Conservation (phyloP, 345 rosid species). For the Hibiscus trionum region DNA sequence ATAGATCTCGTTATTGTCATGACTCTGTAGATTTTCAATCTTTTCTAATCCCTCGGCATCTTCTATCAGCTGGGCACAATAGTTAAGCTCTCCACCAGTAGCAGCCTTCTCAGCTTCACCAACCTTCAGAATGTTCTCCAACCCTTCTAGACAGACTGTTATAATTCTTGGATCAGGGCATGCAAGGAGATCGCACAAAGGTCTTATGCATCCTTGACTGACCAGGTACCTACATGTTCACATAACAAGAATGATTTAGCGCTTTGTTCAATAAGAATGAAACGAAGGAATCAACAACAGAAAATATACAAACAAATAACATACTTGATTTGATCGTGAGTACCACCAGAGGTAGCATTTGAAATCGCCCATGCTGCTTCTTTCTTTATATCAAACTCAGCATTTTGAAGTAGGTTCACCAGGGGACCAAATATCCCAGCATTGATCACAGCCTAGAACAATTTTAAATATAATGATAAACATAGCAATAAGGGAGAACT, state of each 20-base stretch:
- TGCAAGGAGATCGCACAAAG: slow-evolving; percentile 68
- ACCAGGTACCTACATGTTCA: slow-evolving; percentile 40
- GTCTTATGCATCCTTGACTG: slow-evolving; percentile 72
- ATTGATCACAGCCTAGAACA: slow-evolving; percentile 54
- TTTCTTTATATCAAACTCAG: slow-evolving; percentile 86
- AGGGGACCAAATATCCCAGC: slow-evolving; percentile 63
- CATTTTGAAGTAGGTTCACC: slow-evolving; percentile 61
- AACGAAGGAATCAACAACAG: not conserved
- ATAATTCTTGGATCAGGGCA: slow-evolving; percentile 85
- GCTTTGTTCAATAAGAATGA: not conserved
- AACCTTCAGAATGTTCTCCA: slow-evolving; percentile 43
- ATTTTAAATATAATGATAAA: not conserved
- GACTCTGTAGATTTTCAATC: slow-evolving; percentile 75
- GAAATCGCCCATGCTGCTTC: slow-evolving; percentile 97
- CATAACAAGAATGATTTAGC: not conserved
- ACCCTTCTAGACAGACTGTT: slow-evolving; percentile 51
- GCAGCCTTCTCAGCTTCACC: slow-evolving; percentile 72
- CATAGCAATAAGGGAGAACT: not conserved
- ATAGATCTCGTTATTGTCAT: slow-evolving; percentile 74
- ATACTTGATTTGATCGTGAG: slow-evolving; percentile 81
- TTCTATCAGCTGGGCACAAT: slow-evolving; percentile 62
- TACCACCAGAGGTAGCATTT: slow-evolving; percentile 86
- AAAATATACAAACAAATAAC: slow-evolving; percentile 2
- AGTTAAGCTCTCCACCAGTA: slow-evolving; percentile 46
- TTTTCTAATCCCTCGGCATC: slow-evolving; percentile 83